phyloP scores from a whole-genome alignment of 73 alveolate genomes.

The Paramecium tetraurelia region DNA sequence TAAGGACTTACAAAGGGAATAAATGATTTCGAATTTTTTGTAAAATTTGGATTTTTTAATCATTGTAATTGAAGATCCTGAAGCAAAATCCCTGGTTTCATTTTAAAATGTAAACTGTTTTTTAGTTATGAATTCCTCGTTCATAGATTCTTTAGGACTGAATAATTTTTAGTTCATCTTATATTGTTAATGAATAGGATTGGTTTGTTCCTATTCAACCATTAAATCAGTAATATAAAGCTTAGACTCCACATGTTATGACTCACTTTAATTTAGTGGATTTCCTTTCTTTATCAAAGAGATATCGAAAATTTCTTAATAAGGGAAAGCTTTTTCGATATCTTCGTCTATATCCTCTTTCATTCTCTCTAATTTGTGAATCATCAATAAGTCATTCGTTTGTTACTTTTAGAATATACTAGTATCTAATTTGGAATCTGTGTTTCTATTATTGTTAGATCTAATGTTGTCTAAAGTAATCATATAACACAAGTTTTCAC shows the following conservation, averaged over 20 bases:
- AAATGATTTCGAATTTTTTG: constrained; percentile 14
- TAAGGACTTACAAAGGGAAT: not conserved
- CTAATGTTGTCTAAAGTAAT: not conserved
- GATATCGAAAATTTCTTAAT: not conserved
- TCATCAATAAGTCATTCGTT: not conserved
- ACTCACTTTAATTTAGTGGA: not conserved
- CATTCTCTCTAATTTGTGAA: not conserved
- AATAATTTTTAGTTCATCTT: not conserved
- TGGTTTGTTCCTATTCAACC: not conserved
- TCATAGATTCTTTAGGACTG: constrained; percentile 6
- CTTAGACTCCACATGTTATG: not conserved
- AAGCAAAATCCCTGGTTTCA: not conserved
- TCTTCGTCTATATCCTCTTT: not conserved
- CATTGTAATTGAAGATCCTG: not conserved
- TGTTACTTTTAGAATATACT: not conserved
- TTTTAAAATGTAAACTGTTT: not conserved
- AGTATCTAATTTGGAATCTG: not conserved
- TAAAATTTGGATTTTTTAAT: constrained; percentile 21
- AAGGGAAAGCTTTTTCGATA: not conserved
- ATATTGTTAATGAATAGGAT: not conserved
- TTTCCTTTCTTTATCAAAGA: not conserved
- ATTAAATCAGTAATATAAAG: not conserved
- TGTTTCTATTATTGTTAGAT: not conserved
- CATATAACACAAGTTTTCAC: not conserved
- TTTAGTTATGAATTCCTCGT: not conserved